These are phyloP conservation scores for Heracleum sosnowskyi DNA, from an alignment of 129 eudicot species.

Conservation along the genomic window DNA sequence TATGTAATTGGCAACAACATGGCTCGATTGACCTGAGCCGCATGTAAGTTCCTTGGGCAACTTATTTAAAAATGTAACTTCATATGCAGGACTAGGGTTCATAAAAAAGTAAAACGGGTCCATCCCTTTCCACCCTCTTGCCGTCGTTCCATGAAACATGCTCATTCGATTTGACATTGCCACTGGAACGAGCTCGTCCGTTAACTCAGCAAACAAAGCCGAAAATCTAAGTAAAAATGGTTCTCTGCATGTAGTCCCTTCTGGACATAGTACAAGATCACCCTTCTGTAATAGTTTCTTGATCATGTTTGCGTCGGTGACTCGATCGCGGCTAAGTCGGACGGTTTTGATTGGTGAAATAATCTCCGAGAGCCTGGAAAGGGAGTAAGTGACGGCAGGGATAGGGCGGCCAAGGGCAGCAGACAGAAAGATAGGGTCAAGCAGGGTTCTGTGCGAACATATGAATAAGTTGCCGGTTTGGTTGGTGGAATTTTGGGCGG, in stretches of 20 bases:
- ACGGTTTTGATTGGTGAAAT: conserved; percentile 73
- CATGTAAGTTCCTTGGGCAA: conserved; percentile 48
- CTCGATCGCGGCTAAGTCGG: conserved; percentile 43
- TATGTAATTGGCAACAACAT: conserved; percentile 59
- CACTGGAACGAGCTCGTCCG: conserved; percentile 53
- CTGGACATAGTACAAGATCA: conserved; percentile 59
- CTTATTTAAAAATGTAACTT: conserved; percentile 58
- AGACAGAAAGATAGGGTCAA: conserved; percentile 69
- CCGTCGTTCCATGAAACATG: conserved; percentile 73
- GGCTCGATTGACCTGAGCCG: conserved; percentile 44
- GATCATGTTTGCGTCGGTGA: conserved; percentile 56
- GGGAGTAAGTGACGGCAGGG: conserved; percentile 68
- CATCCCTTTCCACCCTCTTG: conserved; percentile 73
- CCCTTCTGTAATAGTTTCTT: conserved; percentile 47
- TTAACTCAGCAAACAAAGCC: conserved; percentile 56
- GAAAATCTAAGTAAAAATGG: conserved; percentile 63
- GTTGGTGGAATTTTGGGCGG: conserved; percentile 39
- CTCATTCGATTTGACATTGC: conserved; percentile 51
- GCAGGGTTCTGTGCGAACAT: conserved; percentile 63
- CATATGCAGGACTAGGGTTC: conserved; percentile 75
- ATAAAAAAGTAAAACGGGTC: conserved; percentile 71
- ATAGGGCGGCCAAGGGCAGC: conserved; percentile 63
- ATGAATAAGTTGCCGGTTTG: conserved; percentile 57
- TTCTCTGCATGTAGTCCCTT: conserved; percentile 75
- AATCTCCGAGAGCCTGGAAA: conserved; percentile 57